Conservation (phyloP, 2,329 filamentous ascomycete genomes). For the Ophiostoma sp. region DNA sequence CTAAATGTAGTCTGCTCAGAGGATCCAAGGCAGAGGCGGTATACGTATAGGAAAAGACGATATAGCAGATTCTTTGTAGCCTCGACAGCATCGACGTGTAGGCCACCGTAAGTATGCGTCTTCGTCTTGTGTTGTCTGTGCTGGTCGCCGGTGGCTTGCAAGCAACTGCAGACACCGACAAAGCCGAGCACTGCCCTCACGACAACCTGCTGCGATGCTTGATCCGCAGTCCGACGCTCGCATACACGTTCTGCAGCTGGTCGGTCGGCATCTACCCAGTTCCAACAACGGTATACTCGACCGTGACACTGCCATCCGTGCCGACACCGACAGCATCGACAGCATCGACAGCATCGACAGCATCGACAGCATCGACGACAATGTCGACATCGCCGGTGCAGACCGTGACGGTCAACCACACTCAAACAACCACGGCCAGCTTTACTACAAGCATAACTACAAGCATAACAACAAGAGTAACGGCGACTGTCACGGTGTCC, state of each 20-base stretch:
- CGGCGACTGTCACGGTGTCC: not conserved
- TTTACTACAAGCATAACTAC: not conserved
- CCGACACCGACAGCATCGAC: no score
- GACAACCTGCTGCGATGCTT: not conserved
- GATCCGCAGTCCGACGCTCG: not conserved
- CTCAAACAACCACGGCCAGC: not conserved
- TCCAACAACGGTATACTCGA: not conserved
- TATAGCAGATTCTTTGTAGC: not conserved
- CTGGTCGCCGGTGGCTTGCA: not conserved
- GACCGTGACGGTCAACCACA: not conserved
- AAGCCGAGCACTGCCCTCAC: not conserved
- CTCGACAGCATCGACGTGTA: not conserved
- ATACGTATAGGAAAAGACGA: not conserved
- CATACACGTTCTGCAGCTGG: conserved; percentile 1
- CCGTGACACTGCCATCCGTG: not conserved
- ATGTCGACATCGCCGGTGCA: not conserved
- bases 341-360: not conserved
- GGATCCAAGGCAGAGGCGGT: not conserved
- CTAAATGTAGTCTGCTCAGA: not conserved
- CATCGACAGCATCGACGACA: not conserved
- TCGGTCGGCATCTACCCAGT: not conserved
- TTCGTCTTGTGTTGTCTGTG: not conserved
- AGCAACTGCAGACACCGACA: not conserved
- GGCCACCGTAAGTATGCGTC: not conserved
- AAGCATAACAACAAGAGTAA: not conserved